Evolutionary conservation across 2,329 filamentous ascomycete genomes (phyloP), one percentile per base, ranked within the genome.

Genomic region (Penicillium sumatraense): DNA sequence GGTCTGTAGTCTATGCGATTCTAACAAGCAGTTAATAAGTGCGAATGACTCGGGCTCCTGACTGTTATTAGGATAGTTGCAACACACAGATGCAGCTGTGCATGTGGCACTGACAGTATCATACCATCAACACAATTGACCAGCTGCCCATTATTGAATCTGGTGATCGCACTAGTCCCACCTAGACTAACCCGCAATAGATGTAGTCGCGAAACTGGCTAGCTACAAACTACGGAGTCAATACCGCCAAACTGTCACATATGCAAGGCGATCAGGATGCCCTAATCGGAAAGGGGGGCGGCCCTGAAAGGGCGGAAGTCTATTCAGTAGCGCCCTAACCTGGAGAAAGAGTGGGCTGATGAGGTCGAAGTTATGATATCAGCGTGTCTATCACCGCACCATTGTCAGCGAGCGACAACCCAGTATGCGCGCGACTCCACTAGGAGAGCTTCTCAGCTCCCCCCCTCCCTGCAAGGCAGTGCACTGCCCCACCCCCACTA

Each of bases 401-500:
- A 44, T 44, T 16, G 23, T 16, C 40, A 44, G 21, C 38, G 18
- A n/a, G n/a, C n/a, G n/a, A n/a, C n/a, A 23, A 44, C 14, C 36
- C 46, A 46, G 48, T 51, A 47, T 40, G 26, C n/a, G 35, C 35
- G 48, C 42, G 52, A 55, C 61, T 63, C 62, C 62, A 65, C 62
- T 31, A 14, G 29, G 21, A 63, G 26, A 46, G 59, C 59, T 64
- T 49, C 54, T 51, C 57, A 51, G 38, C 38, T 42, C 16, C 53
- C 51, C 40, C 51, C 40, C n/a, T n/a, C 53, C 51, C 54, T 63
- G 61, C 61, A 62, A 65, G 59, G 59, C 55, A 59, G 54, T 63
- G 62, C 62, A 65, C 61, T 58, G 62, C 62, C 62, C 61, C 57
- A 63, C 59, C 59, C 57, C 62, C 62, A 61, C 56, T 31, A 53